Evolutionary conservation across 2,329 filamentous ascomycete genomes (phyloP).

Genomic region (Fusarium praegraminearum): DNA sequence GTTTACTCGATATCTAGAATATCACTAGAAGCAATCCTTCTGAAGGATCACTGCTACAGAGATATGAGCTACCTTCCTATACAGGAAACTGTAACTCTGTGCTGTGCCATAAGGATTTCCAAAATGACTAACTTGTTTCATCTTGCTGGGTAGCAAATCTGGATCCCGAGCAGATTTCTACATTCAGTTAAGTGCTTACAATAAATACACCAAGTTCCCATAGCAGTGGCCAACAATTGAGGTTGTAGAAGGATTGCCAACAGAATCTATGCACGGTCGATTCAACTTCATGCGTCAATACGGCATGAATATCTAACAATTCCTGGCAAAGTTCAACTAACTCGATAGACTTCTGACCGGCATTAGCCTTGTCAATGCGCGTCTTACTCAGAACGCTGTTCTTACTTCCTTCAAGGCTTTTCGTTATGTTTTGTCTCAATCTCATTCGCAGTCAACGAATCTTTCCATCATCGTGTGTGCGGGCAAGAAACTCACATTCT

Average conservation of each 20-base stretch:
- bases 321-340: neutral
- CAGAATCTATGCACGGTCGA: neutral
- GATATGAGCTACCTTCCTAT: neutral
- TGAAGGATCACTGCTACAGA: neutral
- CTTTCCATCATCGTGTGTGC: no score
- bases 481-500: no score
- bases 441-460: no score
- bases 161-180: neutral
- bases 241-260: neutral
- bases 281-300: neutral
- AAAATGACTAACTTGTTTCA: neutral
- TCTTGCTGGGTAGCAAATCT: neutral
- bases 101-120: neutral
- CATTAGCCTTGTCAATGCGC: neutral
- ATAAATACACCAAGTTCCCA: fast-evolving
- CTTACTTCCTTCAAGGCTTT: neutral
- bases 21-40: neutral
- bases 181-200: neutral
- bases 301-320: neutral
- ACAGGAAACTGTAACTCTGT: neutral
- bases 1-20: neutral
- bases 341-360: neutral
- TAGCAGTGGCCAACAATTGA: neutral
- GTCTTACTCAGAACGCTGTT: neutral
- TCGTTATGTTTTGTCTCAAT: neutral